Conservation (phyloP, 441 rosid species). For the Capsella rubella region DNA sequence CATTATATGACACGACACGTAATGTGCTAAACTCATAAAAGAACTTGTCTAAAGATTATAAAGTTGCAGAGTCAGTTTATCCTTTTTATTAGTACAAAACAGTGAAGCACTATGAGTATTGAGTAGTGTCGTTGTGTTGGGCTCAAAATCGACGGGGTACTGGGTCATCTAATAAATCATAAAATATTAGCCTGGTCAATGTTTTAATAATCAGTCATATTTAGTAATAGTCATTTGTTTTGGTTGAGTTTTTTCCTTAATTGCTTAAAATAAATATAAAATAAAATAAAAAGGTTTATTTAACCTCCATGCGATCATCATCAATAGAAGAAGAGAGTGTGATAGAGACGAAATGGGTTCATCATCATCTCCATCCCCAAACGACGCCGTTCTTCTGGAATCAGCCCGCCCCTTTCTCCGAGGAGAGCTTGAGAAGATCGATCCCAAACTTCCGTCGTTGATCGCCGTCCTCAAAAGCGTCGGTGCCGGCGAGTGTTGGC, state of each 20-base stretch:
- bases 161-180: neutral
- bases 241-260: neutral
- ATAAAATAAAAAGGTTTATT: neutral
- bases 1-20: too few species aligned
- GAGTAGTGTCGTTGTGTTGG: neutral
- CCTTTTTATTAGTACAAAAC: too few species aligned
- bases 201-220: neutral
- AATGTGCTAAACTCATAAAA: too few species aligned
- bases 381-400: slow-evolving; percentile 53
- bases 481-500: slow-evolving; percentile 99
- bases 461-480: slow-evolving; percentile 71
- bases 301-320: neutral
- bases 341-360: slow-evolving; percentile 36
- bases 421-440: slow-evolving; percentile 69
- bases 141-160: neutral
- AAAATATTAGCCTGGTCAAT: neutral
- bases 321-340: neutral
- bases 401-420: slow-evolving; percentile 82
- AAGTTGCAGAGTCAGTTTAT: too few species aligned
- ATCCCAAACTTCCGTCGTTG: slow-evolving; percentile 64
- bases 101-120: too few species aligned
- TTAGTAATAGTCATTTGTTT: neutral
- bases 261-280: too few species aligned
- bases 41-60: too few species aligned
- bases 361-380: slow-evolving; percentile 39